phyloP scores from a whole-genome alignment of 2,329 filamentous ascomycete species.

The Alternaria triticimaculans region DNA sequence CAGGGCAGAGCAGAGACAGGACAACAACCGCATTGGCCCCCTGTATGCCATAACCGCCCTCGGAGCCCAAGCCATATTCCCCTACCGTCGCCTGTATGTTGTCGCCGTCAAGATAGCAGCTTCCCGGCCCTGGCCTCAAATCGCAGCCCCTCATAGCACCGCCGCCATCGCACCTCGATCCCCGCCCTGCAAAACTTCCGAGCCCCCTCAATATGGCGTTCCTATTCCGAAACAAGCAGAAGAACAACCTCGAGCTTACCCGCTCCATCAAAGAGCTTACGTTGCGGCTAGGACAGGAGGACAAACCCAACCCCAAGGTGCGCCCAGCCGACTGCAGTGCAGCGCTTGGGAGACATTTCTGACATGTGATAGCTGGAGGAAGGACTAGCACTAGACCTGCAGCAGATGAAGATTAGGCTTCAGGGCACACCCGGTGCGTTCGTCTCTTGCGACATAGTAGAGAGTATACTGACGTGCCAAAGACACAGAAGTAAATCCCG shows the following conservation, averaged over 20 bases:
- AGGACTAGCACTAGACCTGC: constrained; percentile 83
- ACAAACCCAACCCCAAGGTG: constrained; percentile 65
- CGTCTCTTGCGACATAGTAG: background rate
- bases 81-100: constrained; percentile 36
- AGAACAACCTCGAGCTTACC: constrained; percentile 67
- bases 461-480: constrained; percentile 25
- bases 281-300: constrained; percentile 61
- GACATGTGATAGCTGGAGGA: constrained; percentile 70
- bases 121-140: constrained; percentile 35
- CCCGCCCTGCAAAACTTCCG: constrained; percentile 17
- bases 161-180: constrained; percentile 23
- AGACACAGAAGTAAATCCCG: constrained; percentile 87
- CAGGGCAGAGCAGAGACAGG: constrained; percentile 20
- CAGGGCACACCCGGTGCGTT: constrained; percentile 86
- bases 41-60: constrained; percentile 17
- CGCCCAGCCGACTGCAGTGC: constrained; percentile 5
- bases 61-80: constrained; percentile 11
- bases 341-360: constrained; percentile 18
- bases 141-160: constrained; percentile 29
- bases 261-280: constrained; percentile 69
- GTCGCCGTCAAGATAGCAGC: constrained; percentile 41
- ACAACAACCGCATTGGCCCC: constrained; percentile 32
- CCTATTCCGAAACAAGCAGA: constrained; percentile 69
- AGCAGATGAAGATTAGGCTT: constrained; percentile 89
- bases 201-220: constrained; percentile 66